These are phyloP conservation scores for Allium cepa DNA, from an alignment of 106 monocot species.

Conservation along the genomic window DNA sequence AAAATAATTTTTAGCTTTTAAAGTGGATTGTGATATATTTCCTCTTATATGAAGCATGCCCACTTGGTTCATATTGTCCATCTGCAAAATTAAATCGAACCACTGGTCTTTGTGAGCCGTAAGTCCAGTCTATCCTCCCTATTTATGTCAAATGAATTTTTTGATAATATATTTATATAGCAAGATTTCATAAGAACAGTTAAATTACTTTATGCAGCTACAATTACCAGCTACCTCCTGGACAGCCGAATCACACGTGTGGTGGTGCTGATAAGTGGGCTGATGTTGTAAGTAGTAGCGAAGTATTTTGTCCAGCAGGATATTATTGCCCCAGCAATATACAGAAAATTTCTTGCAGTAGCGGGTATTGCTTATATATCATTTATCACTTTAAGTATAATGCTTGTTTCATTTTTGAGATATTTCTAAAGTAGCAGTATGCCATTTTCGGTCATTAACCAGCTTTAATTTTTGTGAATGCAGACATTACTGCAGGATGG, in stretches of 20 bases:
- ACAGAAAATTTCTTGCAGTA: conserved; percentile 34
- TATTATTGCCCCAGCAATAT: conserved; percentile 46
- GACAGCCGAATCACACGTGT: conserved; percentile 34
- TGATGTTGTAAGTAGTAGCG: conserved; percentile 33
- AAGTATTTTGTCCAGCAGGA: conserved; percentile 55
- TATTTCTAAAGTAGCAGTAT: background rate
- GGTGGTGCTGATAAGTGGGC: conserved; percentile 64
- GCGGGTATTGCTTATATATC: conserved; percentile 41
- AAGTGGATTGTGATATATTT: background rate
- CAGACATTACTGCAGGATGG: conserved; percentile 62
- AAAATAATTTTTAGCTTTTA: too few relatives aligned
- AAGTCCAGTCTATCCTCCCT: conserved; percentile 19
- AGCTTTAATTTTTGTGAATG: background rate
- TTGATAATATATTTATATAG: too few relatives aligned
- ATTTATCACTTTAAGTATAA: background rate
- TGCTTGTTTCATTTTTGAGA: background rate
- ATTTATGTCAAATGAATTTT: too few relatives aligned
- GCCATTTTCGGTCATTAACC: conserved; percentile 5
- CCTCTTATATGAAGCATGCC: conserved; percentile 46
- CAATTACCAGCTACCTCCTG: conserved; percentile 48
- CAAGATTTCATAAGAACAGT: too few relatives aligned
- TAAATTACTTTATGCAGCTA: conserved; percentile 26
- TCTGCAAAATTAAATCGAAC: conserved; percentile 26
- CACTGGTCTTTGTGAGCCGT: conserved; percentile 69
- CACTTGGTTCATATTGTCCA: conserved; percentile 62